Evolutionary conservation across 305 asterid species (phyloP).

Genomic region (Solanum chacoense): DNA sequence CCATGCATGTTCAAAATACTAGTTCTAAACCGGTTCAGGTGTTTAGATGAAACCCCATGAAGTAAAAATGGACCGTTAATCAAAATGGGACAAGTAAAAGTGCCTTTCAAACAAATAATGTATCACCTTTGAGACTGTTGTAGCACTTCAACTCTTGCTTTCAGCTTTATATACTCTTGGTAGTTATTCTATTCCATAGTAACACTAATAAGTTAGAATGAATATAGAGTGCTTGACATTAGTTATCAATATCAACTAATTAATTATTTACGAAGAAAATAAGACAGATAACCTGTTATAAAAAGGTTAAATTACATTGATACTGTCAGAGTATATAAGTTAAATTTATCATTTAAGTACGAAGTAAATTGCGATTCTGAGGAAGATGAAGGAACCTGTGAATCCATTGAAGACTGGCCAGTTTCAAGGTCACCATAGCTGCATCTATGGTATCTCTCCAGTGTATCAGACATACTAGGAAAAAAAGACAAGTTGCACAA

Average conservation of each 20-base stretch:
- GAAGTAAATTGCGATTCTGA: not conserved
- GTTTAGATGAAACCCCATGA: not conserved
- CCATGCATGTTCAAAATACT: not conserved
- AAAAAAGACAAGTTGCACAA: not conserved
- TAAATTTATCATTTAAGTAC: not conserved
- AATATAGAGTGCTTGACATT: not conserved
- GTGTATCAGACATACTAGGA: conserved; percentile 19
- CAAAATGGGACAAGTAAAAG: not conserved
- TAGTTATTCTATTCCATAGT: conserved; percentile 24
- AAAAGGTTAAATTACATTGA: not conserved
- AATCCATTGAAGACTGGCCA: conserved; percentile 12
- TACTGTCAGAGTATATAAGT: not conserved
- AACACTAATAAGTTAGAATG: not conserved
- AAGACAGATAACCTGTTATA: not conserved
- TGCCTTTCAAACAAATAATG: not conserved
- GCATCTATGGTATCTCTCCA: conserved; percentile 38
- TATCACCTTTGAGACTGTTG: conserved; percentile 59
- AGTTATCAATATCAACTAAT: not conserved
- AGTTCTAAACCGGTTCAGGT: not conserved
- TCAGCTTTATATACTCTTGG: conserved; percentile 48
- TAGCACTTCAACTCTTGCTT: conserved; percentile 44
- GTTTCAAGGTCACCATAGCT: conserved; percentile 19
- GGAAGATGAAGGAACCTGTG: conserved; percentile 19
- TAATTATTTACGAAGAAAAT: not conserved
- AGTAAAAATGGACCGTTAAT: not conserved